Conservation (phyloP, 768 basidiomycete species). For the Tricholoma matsutake region DNA sequence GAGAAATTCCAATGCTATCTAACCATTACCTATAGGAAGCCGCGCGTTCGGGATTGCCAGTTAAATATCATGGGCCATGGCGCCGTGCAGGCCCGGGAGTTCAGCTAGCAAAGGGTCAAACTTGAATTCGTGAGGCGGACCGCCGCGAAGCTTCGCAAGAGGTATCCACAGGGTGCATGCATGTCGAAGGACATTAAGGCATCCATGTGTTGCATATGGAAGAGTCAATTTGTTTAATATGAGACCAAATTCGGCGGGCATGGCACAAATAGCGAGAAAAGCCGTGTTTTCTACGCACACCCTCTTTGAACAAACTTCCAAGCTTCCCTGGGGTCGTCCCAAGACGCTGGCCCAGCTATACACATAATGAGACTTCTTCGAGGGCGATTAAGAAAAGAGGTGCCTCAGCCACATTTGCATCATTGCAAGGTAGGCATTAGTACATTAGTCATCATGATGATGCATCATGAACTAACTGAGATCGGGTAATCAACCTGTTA, state of each 20-base stretch:
- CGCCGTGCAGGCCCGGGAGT: neutral
- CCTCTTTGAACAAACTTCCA: neutral
- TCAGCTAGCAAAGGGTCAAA: neutral
- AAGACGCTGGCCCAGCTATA: neutral
- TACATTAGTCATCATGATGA: no score
- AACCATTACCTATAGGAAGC: no score
- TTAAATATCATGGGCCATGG: neutral
- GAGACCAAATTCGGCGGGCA: neutral
- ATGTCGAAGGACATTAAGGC: neutral
- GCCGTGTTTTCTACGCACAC: neutral
- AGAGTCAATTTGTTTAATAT: neutral
- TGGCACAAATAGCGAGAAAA: neutral
- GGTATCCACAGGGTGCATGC: neutral
- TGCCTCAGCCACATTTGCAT: neutral
- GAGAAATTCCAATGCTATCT: no score
- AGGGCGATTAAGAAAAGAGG: neutral
- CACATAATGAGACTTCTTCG: neutral
- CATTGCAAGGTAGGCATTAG: neutral
- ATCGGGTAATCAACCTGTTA: neutral
- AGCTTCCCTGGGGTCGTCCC: neutral
- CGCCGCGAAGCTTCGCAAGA: neutral
- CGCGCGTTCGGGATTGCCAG: no score
- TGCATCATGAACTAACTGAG: no score
- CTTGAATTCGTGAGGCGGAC: neutral
- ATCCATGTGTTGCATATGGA: neutral